Percentiles rank a stretch among this genome's conserved stretches.
These are phyloP conservation scores for Glaciozyma antarctica DNA, from an alignment of 768 basidiomycete genomes.

Conservation along the genomic window DNA sequence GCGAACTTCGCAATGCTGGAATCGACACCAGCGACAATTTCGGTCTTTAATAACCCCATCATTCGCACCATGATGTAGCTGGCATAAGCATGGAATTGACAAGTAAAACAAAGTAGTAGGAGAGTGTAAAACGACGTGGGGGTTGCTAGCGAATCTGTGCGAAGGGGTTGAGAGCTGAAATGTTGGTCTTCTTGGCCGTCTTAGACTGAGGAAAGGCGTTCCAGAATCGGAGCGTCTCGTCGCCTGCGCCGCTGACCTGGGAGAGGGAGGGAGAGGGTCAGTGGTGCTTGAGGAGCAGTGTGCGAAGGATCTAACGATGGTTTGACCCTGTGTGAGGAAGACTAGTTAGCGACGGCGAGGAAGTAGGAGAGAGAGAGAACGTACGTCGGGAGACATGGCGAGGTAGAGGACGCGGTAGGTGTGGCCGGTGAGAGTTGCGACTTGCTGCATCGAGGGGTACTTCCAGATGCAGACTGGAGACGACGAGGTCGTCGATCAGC, in stretches of 20 bases:
- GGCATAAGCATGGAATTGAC: too few relatives aligned
- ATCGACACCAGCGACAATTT: too few relatives aligned
- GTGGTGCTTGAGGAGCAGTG: background rate
- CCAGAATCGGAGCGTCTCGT: slow-evolving; percentile 96
- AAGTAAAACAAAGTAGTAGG: too few relatives aligned
- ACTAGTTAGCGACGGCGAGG: background rate
- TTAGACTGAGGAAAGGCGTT: slow-evolving; percentile 66
- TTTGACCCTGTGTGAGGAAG: background rate
- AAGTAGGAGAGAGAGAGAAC: slow-evolving; percentile 5
- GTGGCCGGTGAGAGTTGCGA: slow-evolving; percentile 87
- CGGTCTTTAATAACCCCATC: too few relatives aligned
- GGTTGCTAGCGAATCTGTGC: slow-evolving; percentile 25
- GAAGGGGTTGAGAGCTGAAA: slow-evolving; percentile 31
- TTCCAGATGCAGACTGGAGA: slow-evolving; percentile 48
- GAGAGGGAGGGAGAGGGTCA: slow-evolving; percentile 42
- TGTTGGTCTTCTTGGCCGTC: slow-evolving; percentile 30
- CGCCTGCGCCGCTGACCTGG: slow-evolving; percentile 92
- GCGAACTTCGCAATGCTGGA: too few relatives aligned
- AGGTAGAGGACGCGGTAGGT: slow-evolving; percentile 90
- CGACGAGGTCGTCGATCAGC: background rate
- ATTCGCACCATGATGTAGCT: too few relatives aligned
- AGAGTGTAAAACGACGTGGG: too few relatives aligned
- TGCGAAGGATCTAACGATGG: background rate
- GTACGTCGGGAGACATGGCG: slow-evolving; percentile 94
- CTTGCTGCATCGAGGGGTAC: slow-evolving; percentile 86